phyloP scores from a whole-genome alignment of 129 eudicot species.

The Flaveria sonorensis region DNA sequence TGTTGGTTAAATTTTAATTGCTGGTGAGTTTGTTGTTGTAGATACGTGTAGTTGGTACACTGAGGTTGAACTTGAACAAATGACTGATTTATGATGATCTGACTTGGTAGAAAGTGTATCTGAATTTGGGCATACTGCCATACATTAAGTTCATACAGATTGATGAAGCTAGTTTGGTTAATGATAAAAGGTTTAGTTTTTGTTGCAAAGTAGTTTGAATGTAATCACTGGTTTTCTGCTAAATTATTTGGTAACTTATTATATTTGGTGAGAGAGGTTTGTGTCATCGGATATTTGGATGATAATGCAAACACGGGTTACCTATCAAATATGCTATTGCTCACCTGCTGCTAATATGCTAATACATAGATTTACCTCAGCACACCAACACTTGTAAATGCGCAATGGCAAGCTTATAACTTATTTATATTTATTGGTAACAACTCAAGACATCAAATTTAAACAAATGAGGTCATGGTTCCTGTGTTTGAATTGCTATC shows the following conservation, averaged over 20 bases:
- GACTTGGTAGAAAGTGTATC: background rate
- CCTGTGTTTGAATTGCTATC: background rate
- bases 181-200: background rate
- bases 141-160: background rate
- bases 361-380: background rate
- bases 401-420: background rate
- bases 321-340: too few species aligned
- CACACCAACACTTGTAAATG: background rate
- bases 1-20: background rate
- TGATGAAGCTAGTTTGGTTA: background rate
- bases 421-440: background rate
- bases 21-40: background rate
- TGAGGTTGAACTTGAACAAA: too few species aligned
- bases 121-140: too few species aligned
- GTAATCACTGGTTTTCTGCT: background rate
- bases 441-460: background rate
- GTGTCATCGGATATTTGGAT: background rate
- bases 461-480: slow-evolving; percentile 6
- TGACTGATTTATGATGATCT: too few species aligned
- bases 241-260: background rate
- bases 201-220: slow-evolving; percentile 18
- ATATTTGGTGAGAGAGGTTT: background rate
- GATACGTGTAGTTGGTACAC: too few species aligned
- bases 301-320: background rate
- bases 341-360: background rate